Evolutionary conservation across 2,329 filamentous ascomycete species (phyloP).

Genomic region (Pseudogymnoascus sp.): DNA sequence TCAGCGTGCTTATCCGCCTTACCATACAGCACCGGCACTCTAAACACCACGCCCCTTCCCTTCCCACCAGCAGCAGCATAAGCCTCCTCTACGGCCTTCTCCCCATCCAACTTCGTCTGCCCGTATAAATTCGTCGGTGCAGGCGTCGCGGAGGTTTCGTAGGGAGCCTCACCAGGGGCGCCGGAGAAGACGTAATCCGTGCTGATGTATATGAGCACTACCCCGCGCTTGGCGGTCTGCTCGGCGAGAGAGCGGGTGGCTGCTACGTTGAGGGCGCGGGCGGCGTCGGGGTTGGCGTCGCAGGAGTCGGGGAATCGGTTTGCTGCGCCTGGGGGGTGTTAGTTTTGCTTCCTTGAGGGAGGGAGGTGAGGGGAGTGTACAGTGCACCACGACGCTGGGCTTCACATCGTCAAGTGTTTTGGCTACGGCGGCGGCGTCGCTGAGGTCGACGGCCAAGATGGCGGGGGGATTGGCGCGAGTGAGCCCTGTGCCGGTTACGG

Average conservation of each 20-base stretch:
- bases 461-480: conserved; percentile 63
- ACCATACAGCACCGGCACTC: conserved; percentile 80
- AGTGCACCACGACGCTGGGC: conserved; percentile 72
- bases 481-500: conserved; percentile 64
- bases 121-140: conserved; percentile 73
- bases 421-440: conserved; percentile 35
- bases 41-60: conserved; percentile 58
- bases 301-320: conserved; percentile 85
- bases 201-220: conserved; percentile 67
- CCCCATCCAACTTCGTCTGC: conserved; percentile 63
- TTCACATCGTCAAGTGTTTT: conserved; percentile 44
- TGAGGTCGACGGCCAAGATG: conserved; percentile 39
- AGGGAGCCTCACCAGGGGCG: conserved; percentile 71
- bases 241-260: conserved; percentile 59
- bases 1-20: conserved; percentile 61
- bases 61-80: conserved; percentile 40
- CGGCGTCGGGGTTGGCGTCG: conserved; percentile 67
- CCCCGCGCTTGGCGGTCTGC: conserved; percentile 52
- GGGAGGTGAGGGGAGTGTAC: conserved; percentile 37
- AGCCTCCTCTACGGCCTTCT: conserved; percentile 58
- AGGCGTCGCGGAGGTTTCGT: conserved; percentile 54
- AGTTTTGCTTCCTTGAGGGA: not conserved
- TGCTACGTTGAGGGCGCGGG: conserved; percentile 63
- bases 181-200: conserved; percentile 77
- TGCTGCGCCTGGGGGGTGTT: conserved; percentile 55